A percentile compares a stretch with the other conserved stretches of the same genome.
phyloP scores from a whole-genome alignment of 352 stramenopile genomes.

The Phytophthora colocasiae region DNA sequence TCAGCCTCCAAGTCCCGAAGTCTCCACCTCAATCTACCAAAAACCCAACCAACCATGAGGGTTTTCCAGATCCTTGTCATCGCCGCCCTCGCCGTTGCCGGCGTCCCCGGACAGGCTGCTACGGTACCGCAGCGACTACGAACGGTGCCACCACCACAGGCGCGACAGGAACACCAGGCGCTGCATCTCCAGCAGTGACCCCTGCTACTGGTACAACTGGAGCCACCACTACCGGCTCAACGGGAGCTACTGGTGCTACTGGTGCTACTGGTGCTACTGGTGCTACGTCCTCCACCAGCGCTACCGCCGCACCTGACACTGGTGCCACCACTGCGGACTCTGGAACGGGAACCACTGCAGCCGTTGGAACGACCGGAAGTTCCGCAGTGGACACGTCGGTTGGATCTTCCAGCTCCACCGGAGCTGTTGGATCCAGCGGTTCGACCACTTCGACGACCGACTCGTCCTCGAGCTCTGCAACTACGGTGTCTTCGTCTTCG shows the following conservation, averaged over 20 bases:
- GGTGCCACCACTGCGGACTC: slow-evolving; percentile 7
- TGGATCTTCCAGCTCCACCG: slow-evolving; percentile 8
- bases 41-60: neutral
- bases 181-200: slow-evolving; percentile 11
- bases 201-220: slow-evolving; percentile 6
- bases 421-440: neutral
- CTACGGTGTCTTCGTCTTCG: slow-evolving; percentile 16
- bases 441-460: slow-evolving; percentile 16
- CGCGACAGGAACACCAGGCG: slow-evolving; percentile 2
- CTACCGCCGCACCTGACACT: neutral
- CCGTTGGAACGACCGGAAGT: slow-evolving; percentile 12
- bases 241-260: slow-evolving; percentile 2
- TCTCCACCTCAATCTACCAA: neutral
- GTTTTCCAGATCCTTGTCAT: slow-evolving; percentile 37
- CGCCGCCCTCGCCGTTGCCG: slow-evolving; percentile 31
- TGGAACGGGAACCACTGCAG: slow-evolving; percentile 4
- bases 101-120: slow-evolving; percentile 21
- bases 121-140: slow-evolving; percentile 3
- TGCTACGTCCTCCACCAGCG: neutral
- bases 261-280: neutral
- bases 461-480: slow-evolving; percentile 12
- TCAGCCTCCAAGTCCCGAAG: neutral
- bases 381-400: slow-evolving; percentile 9
- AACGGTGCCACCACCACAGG: slow-evolving; percentile 1
- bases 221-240: slow-evolving; percentile 1